Evolutionary conservation across 768 basidiomycete genomes (phyloP).

Genomic region (Boletus vermiculosoides): DNA sequence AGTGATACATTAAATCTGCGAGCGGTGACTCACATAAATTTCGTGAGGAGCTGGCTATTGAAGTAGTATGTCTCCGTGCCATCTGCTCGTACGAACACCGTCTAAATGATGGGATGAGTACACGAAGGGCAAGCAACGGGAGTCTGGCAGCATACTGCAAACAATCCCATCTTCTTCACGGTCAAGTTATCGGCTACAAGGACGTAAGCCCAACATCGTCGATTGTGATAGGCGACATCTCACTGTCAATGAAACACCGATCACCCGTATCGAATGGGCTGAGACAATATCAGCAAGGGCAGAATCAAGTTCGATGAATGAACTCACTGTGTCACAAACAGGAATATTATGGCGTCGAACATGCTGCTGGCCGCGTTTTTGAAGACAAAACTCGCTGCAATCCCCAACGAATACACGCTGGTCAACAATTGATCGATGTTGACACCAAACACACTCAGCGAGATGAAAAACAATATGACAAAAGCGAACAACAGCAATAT

Average conservation of each 20-base stretch:
- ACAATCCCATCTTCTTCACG: constrained; percentile 79
- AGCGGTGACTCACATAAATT: constrained; percentile 59
- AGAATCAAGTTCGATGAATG: neutral
- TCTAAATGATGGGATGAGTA: constrained; percentile 35
- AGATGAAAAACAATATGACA: constrained; percentile 68
- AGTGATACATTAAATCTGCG: neutral
- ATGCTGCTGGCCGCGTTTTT: constrained; percentile 68
- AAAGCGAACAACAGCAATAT: constrained; percentile 64
- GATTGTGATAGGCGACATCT: constrained; percentile 14
- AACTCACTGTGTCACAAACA: constrained; percentile 79
- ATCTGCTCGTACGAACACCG: constrained; percentile 68
- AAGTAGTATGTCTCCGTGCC: constrained; percentile 81
- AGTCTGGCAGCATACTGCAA: constrained; percentile 49
- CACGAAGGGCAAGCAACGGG: neutral
- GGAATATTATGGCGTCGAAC: constrained; percentile 79
- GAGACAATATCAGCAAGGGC: constrained; percentile 1
- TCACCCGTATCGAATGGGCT: constrained; percentile 84
- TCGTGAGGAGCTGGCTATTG: constrained; percentile 72
- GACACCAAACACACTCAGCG: constrained; percentile 70
- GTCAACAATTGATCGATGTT: constrained; percentile 62
- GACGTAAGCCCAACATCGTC: constrained; percentile 7
- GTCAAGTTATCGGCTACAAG: constrained; percentile 59
- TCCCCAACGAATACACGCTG: constrained; percentile 68
- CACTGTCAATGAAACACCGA: constrained; percentile 71
- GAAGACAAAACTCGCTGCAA: constrained; percentile 81